phyloP scores from a whole-genome alignment of 225 moss, liverwort and hornwort genomes.

The Bryum argenteum region DNA sequence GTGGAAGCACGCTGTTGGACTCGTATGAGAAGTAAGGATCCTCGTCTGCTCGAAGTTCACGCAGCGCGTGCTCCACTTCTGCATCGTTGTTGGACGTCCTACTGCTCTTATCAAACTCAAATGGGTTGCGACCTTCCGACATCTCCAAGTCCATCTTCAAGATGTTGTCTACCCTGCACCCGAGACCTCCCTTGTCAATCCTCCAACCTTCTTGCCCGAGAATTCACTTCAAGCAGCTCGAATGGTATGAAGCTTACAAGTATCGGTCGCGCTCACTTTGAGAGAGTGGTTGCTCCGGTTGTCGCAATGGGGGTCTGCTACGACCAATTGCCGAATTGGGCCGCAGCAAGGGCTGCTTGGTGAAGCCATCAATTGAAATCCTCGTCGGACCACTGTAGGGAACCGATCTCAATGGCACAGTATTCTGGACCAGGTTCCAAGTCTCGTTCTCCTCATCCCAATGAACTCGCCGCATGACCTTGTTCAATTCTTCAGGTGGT shows the following conservation, averaged over 20 bases:
- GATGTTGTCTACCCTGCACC: conserved; percentile 85
- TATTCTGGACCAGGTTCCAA: conserved; percentile 71
- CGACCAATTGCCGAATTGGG: conserved; percentile 81
- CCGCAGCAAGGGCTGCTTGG: conserved; percentile 81
- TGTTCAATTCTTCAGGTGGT: conserved; percentile 74
- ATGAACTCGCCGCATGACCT: conserved; percentile 75
- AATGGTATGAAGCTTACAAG: conserved; percentile 50
- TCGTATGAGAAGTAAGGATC: conserved; percentile 59
- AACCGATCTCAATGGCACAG: conserved; percentile 43
- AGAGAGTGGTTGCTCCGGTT: conserved; percentile 74
- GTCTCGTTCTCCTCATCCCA: conserved; percentile 96
- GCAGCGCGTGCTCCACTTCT: conserved; percentile 67
- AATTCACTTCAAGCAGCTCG: not conserved
- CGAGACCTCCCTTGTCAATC: not conserved
- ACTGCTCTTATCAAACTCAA: conserved; percentile 65
- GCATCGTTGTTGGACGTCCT: conserved; percentile 42
- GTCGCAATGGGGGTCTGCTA: conserved; percentile 72
- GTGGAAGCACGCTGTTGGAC: conserved; percentile 36
- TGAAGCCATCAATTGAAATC: conserved; percentile 80
- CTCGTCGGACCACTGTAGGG: conserved; percentile 53
- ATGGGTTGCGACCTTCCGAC: conserved; percentile 73
- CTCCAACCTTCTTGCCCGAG: not conserved
- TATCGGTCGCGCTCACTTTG: conserved; percentile 78
- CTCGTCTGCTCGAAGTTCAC: conserved; percentile 66
- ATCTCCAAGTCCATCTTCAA: conserved; percentile 80